These are phyloP conservation scores for Gliomastix tumulicola DNA, from an alignment of 2,329 filamentous ascomycete species.

Conservation along the genomic window DNA sequence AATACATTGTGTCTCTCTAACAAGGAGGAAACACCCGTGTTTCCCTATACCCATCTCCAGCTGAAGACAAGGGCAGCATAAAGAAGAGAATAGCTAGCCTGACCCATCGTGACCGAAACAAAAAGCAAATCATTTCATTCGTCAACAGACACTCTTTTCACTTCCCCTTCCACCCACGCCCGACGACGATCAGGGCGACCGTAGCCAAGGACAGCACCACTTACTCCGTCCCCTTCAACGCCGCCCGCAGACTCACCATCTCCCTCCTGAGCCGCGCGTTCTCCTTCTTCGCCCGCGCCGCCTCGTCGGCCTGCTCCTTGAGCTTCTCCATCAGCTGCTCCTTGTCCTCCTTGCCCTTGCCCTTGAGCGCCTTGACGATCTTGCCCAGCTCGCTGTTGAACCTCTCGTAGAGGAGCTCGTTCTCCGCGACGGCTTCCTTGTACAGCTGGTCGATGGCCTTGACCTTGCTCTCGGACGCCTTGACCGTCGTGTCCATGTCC, in stretches of 20 bases:
- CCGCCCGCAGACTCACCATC: slow-evolving; percentile 60
- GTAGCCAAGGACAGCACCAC: slow-evolving; percentile 7
- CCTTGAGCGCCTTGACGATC: slow-evolving; percentile 69
- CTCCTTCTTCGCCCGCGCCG: slow-evolving; percentile 72
- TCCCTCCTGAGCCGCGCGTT: slow-evolving; percentile 79
- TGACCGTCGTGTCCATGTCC: slow-evolving; percentile 66
- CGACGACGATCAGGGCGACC: not conserved
- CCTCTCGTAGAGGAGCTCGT: slow-evolving; percentile 83
- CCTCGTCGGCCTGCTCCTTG: slow-evolving; percentile 70
- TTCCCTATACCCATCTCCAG: too few relatives aligned
- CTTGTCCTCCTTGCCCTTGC: slow-evolving; percentile 67
- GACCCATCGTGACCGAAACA: too few relatives aligned
- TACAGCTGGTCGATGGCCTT: slow-evolving; percentile 83
- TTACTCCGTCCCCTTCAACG: slow-evolving; percentile 38
- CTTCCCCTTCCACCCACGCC: not conserved
- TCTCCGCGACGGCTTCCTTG: slow-evolving; percentile 81
- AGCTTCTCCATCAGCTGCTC: slow-evolving; percentile 69
- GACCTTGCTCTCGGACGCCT: slow-evolving; percentile 69
- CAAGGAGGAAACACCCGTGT: too few relatives aligned
- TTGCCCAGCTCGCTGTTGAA: slow-evolving; percentile 89
- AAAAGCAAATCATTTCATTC: too few relatives aligned
- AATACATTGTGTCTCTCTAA: too few relatives aligned
- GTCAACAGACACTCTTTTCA: too few relatives aligned
- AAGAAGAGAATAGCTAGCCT: too few relatives aligned
- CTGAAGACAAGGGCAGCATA: too few relatives aligned